Conservation (phyloP, 2,329 filamentous ascomycete genomes). For the Sporothrix sp. region DNA sequence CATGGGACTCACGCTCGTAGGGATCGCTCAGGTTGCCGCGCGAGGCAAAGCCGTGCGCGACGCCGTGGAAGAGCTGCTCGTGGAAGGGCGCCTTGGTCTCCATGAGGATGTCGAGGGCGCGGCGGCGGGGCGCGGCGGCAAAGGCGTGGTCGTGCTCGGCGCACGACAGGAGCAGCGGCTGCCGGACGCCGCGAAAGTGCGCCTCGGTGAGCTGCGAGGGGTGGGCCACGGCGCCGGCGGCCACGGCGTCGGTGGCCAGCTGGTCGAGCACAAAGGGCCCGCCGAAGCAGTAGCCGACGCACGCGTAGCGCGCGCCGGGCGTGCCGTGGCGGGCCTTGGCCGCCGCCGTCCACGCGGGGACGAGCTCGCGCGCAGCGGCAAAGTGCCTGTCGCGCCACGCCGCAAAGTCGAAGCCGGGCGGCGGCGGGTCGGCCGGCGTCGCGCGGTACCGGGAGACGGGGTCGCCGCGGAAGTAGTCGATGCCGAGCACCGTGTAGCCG, state of each 20-base stretch:
- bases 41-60: constrained; percentile 26
- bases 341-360: constrained; percentile 34
- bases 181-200: constrained; percentile 32
- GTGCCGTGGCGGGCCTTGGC: constrained; percentile 29
- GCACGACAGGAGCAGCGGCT: constrained; percentile 37
- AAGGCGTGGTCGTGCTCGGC: constrained; percentile 37
- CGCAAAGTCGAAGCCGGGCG: constrained; percentile 35
- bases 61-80: constrained; percentile 51
- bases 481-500: constrained; percentile 16
- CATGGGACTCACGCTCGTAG: constrained; percentile 27
- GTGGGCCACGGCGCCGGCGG: constrained; percentile 40
- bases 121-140: constrained; percentile 26
- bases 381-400: constrained; percentile 39
- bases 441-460: constrained; percentile 23
- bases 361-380: constrained; percentile 31
- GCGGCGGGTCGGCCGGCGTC: constrained; percentile 20
- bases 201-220: constrained; percentile 39
- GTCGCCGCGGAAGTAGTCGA: constrained; percentile 22
- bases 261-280: constrained; percentile 36
- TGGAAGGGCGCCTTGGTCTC: constrained; percentile 42
- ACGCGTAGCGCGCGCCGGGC: constrained; percentile 28
- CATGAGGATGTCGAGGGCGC: constrained; percentile 34
- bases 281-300: constrained; percentile 34
- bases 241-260: constrained; percentile 28
- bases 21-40: constrained; percentile 24